Conservation (phyloP, 2,329 filamentous ascomycete species). For the Trichophyton schoenleinii region DNA sequence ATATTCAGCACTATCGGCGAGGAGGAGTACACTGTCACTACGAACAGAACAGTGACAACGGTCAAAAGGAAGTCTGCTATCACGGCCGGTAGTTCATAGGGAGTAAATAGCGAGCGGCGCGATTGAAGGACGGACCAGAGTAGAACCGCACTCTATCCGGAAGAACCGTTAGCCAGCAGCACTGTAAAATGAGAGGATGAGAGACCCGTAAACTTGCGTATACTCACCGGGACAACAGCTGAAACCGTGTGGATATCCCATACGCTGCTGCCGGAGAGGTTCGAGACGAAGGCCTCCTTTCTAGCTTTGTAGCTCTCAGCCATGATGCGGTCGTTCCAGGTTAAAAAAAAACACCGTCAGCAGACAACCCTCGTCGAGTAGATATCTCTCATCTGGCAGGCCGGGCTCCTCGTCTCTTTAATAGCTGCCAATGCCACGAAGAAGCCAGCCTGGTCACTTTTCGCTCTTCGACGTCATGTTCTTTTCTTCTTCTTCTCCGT, state of each 20-base stretch:
- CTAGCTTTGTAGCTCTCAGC: conserved; percentile 64
- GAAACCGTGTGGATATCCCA: conserved; percentile 79
- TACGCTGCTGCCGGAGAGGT: conserved; percentile 70
- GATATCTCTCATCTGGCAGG: background rate
- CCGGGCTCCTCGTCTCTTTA: background rate
- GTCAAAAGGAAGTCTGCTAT: conserved; percentile 79
- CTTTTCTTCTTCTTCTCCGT: no score
- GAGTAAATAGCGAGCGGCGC: conserved; percentile 69
- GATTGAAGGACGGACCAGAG: conserved; percentile 84
- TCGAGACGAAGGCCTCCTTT: conserved; percentile 93
- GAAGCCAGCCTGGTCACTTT: background rate
- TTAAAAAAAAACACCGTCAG: background rate
- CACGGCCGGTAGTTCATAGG: conserved; percentile 55
- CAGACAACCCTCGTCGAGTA: background rate
- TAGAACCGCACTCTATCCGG: conserved; percentile 57
- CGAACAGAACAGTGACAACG: conserved; percentile 66
- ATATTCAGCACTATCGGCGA: conserved; percentile 60
- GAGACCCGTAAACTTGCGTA: conserved; percentile 8
- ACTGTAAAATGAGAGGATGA: background rate
- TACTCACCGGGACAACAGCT: conserved; percentile 66
- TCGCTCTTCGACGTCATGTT: background rate
- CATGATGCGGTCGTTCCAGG: conserved; percentile 11
- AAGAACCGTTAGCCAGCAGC: conserved; percentile 6
- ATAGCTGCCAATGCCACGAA: background rate
- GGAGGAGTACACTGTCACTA: conserved; percentile 71